Conservation (phyloP, 208 protist species). For the Trypanosoma brucei region DNA sequence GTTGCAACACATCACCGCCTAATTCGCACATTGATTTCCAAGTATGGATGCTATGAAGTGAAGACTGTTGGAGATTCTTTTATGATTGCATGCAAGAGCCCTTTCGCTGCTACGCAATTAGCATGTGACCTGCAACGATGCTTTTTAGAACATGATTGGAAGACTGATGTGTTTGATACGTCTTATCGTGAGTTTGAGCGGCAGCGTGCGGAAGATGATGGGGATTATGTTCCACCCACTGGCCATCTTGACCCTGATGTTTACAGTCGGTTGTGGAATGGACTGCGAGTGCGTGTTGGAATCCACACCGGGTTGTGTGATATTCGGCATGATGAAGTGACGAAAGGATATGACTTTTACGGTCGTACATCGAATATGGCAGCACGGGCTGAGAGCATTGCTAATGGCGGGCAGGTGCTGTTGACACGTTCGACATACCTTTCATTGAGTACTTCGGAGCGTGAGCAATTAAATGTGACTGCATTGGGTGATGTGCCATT, state of each 20-base stretch:
- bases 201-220: conserved; percentile 16
- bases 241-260: conserved; percentile 23
- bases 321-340: conserved; percentile 8
- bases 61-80: conserved; percentile 58
- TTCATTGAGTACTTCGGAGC: conserved; percentile 1
- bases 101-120: background rate
- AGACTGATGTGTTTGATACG: conserved; percentile 25
- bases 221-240: conserved; percentile 19
- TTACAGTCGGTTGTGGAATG: conserved; percentile 31
- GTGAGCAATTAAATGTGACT: conserved; percentile 4
- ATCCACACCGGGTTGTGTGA: conserved; percentile 6
- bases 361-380: background rate
- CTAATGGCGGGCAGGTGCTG: conserved; percentile 7
- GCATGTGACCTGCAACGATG: conserved; percentile 23
- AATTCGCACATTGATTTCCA: conserved; percentile 47
- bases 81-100: background rate
- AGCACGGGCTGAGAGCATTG: conserved; percentile 2
- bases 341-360: conserved; percentile 3
- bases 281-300: conserved; percentile 3
- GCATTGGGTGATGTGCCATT: too few species aligned
- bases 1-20: conserved; percentile 53
- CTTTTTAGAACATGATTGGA: conserved; percentile 28
- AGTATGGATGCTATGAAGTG: conserved; percentile 72
- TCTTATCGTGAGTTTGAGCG: conserved; percentile 16
- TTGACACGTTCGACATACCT: conserved; percentile 4